phyloP scores from a whole-genome alignment of 805 yeast genomes.

The Lipomyces starkeyi region DNA sequence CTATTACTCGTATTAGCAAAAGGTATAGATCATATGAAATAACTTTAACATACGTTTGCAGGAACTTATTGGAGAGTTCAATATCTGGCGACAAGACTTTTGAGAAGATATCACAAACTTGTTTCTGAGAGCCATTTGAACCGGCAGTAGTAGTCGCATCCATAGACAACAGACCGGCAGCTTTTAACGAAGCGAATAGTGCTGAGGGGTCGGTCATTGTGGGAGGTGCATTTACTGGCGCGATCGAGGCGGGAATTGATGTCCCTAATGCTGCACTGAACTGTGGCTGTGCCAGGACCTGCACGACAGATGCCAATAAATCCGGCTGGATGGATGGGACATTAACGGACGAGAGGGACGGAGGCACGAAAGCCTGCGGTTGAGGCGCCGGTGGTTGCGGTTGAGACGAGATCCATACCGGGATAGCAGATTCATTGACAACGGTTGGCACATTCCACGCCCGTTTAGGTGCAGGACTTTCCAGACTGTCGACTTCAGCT shows the following conservation, averaged over 20 bases:
- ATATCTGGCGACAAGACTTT: slow-evolving; percentile 38
- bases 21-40: neutral
- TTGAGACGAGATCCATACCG: slow-evolving; percentile 25
- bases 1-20: slow-evolving; percentile 16
- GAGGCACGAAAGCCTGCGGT: slow-evolving; percentile 14
- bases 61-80: slow-evolving; percentile 45
- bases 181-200: slow-evolving; percentile 38
- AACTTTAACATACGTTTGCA: slow-evolving; percentile 34
- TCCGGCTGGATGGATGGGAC: slow-evolving; percentile 18
- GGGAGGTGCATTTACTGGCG: neutral
- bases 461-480: slow-evolving; percentile 27
- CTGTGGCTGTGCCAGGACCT: slow-evolving; percentile 14
- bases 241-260: neutral
- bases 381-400: slow-evolving; percentile 14
- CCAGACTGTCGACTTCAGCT: slow-evolving; percentile 10
- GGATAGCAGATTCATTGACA: slow-evolving; percentile 11
- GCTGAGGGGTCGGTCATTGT: slow-evolving; percentile 28
- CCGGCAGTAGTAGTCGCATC: neutral
- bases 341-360: neutral
- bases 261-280: neutral
- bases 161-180: slow-evolving; percentile 42
- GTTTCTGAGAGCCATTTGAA: neutral
- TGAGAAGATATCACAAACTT: slow-evolving; percentile 4
- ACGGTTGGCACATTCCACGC: slow-evolving; percentile 22
- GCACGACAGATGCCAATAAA: slow-evolving; percentile 27